phyloP scores from a whole-genome alignment of 768 basidiomycete genomes.

The Hebeloma cylindrosporum region DNA sequence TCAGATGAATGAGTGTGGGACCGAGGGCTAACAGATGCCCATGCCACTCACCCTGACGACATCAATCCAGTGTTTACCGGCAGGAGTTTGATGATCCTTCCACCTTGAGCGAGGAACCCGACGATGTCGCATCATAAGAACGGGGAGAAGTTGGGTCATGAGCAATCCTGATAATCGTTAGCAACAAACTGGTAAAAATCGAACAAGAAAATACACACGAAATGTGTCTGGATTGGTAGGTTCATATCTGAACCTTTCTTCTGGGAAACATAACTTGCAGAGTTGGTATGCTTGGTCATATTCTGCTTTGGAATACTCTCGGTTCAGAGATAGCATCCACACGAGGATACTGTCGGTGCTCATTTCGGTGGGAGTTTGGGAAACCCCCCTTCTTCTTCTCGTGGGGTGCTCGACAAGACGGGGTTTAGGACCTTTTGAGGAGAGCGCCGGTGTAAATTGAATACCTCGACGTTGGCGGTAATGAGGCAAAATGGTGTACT shows the following conservation, averaged over 20 bases:
- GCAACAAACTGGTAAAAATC: neutral
- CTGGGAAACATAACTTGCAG: conserved; percentile 58
- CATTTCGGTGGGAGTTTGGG: too few species aligned
- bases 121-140: conserved; percentile 85
- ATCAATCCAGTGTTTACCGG: conserved; percentile 85
- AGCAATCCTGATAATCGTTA: conserved; percentile 51
- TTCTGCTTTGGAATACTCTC: conserved; percentile 75
- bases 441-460: too few species aligned
- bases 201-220: conserved; percentile 45
- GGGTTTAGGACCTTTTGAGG: too few species aligned
- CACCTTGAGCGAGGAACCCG: conserved; percentile 76
- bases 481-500: too few species aligned
- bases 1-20: conserved; percentile 10
- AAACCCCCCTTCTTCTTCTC: too few species aligned
- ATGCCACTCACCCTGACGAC: conserved; percentile 63
- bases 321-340: conserved; percentile 79
- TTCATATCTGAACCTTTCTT: conserved; percentile 53
- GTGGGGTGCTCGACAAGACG: too few species aligned
- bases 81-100: conserved; percentile 58
- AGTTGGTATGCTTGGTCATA: conserved; percentile 67
- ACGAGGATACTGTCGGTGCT: conserved; percentile 53
- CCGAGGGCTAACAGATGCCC: neutral
- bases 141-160: conserved; percentile 71
- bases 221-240: conserved; percentile 63
- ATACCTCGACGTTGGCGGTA: too few species aligned